phyloP scores from a whole-genome alignment of 2,329 filamentous ascomycete species.

The Neofusicoccum laricinum region DNA sequence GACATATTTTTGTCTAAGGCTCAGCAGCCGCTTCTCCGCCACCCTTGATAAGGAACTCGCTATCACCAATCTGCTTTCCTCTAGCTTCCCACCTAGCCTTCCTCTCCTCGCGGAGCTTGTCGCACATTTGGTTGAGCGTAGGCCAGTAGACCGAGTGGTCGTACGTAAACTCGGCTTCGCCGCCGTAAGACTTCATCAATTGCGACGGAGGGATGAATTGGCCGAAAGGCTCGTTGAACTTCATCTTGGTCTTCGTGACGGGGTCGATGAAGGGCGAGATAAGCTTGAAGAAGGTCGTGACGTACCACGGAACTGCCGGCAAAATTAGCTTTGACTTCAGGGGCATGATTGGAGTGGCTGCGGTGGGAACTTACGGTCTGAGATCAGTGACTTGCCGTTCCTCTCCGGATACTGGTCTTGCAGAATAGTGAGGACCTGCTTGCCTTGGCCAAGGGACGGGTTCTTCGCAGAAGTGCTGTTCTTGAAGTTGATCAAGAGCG shows the following conservation, averaged over 20 bases:
- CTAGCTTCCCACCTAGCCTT: slow-evolving; percentile 72
- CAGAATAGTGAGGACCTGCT: slow-evolving; percentile 83
- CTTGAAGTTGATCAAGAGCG: slow-evolving; percentile 90
- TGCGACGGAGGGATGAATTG: slow-evolving; percentile 79
- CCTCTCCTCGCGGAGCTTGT: slow-evolving; percentile 61
- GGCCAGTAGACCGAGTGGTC: slow-evolving; percentile 90
- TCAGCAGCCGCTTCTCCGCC: slow-evolving; percentile 36
- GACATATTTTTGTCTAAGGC: not conserved
- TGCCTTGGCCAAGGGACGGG: slow-evolving; percentile 71
- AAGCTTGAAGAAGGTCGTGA: slow-evolving; percentile 92
- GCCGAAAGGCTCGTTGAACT: slow-evolving; percentile 91
- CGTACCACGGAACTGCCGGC: slow-evolving; percentile 75
- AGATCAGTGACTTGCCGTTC: slow-evolving; percentile 81
- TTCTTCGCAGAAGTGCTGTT: slow-evolving; percentile 71
- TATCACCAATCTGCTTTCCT: slow-evolving; percentile 80
- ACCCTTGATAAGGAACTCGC: slow-evolving; percentile 84
- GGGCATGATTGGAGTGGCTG: too few species aligned
- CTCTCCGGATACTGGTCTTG: slow-evolving; percentile 96
- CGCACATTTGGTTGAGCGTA: slow-evolving; percentile 69
- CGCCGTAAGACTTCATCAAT: slow-evolving; percentile 75
- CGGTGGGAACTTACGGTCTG: slow-evolving; percentile 65
- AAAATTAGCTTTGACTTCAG: slow-evolving; percentile 2
- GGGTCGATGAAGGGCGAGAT: slow-evolving; percentile 97
- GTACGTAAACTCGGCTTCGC: slow-evolving; percentile 85
- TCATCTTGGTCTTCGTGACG: slow-evolving; percentile 87